phyloP scores from a whole-genome alignment of 805 yeast species.

The Hanseniaspora guilliermondii region DNA sequence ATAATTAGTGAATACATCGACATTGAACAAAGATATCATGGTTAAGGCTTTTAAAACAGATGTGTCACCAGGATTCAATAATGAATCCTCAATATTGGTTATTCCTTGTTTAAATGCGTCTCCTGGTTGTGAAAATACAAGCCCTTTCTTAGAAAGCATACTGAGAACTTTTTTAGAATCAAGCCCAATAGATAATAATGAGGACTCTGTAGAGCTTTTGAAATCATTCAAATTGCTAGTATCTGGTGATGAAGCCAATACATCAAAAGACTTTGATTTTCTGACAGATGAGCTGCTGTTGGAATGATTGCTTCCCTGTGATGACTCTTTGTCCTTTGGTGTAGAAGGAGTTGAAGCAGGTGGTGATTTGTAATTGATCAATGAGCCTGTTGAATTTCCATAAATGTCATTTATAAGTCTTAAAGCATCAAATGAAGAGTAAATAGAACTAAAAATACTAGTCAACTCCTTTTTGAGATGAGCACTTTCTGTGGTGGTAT shows the following conservation, averaged over 20 bases:
- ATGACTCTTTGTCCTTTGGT: background rate
- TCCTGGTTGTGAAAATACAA: background rate
- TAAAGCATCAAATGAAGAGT: slow-evolving; percentile 10
- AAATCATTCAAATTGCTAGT: background rate
- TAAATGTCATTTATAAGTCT: slow-evolving; percentile 10
- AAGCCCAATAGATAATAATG: background rate
- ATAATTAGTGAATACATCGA: slow-evolving; percentile 10
- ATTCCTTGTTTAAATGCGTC: slow-evolving; percentile 3
- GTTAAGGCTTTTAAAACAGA: slow-evolving; percentile 4
- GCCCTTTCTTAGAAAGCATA: background rate
- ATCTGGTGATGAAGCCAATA: background rate
- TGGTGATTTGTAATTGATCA: background rate
- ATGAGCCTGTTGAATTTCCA: slow-evolving; percentile 5
- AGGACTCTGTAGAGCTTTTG: background rate
- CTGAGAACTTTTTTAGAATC: background rate
- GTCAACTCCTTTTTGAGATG: slow-evolving; percentile 10
- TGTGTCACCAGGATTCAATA: slow-evolving; percentile 5
- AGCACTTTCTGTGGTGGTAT: background rate
- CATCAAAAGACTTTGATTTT: background rate
- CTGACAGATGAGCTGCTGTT: background rate
- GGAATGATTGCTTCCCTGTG: background rate
- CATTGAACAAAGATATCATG: slow-evolving; percentile 4
- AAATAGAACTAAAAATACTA: background rate
- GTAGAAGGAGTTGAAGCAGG: background rate
- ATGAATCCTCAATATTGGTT: background rate